Conservation (phyloP, 371 early-diverging fungal genomes). For the Paramicrosporidium saccamoebae region DNA sequence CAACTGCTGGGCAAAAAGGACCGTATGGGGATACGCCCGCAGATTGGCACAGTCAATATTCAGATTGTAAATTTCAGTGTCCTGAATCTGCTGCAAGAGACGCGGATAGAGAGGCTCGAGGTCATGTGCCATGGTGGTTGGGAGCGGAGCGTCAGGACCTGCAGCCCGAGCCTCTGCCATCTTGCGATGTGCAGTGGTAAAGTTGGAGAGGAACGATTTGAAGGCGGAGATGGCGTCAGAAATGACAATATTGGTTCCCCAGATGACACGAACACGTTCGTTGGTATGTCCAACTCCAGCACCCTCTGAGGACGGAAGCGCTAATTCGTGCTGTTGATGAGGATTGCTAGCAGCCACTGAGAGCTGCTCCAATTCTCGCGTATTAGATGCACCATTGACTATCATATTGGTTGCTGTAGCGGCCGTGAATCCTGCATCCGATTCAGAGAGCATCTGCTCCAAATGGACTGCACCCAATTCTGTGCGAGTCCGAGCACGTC, state of each 20-base stretch:
- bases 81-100: constrained; percentile 19
- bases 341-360: no score
- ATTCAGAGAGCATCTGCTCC: no score
- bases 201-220: constrained; percentile 50
- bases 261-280: constrained; percentile 37
- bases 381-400: no score
- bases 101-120: constrained; percentile 26
- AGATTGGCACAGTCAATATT: constrained; percentile 72
- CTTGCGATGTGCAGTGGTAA: constrained; percentile 22
- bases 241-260: constrained; percentile 95
- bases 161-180: constrained; percentile 5
- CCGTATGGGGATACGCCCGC: constrained; percentile 17
- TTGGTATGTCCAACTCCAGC: no score
- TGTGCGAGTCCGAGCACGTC: no score
- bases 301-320: no score
- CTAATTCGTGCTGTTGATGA: no score
- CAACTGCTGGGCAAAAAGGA: constrained; percentile 45
- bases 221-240: constrained; percentile 62
- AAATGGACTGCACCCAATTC: no score
- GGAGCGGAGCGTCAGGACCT: constrained; percentile 1
- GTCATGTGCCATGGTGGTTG: constrained; percentile 10
- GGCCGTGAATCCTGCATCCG: no score
- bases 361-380: no score
- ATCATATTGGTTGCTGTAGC: no score
- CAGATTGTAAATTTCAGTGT: constrained; percentile 15